These are phyloP conservation scores for Zelopaecilomyces penicillatus DNA, from an alignment of 2,329 filamentous ascomycete species.

Conservation along the genomic window DNA sequence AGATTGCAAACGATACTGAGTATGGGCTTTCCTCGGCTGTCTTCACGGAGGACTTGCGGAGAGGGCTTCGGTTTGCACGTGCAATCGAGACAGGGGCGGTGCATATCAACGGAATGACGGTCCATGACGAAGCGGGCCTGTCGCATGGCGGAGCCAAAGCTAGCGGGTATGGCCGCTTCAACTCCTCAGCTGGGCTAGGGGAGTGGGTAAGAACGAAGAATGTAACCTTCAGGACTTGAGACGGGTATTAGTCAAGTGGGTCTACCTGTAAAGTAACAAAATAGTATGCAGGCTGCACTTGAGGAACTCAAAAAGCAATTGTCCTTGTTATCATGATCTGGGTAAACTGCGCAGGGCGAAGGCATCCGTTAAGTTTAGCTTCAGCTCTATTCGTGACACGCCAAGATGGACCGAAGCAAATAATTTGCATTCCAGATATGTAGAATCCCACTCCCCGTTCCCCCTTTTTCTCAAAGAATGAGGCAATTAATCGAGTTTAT, in stretches of 20 bases:
- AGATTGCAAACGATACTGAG: constrained; percentile 71
- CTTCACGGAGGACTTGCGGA: constrained; percentile 60
- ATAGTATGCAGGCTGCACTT: too few species aligned
- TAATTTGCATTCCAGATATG: too few species aligned
- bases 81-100: constrained; percentile 59
- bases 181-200: constrained; percentile 41
- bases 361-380: too few species aligned
- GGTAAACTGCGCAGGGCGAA: too few species aligned
- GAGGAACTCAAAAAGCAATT: too few species aligned
- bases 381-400: too few species aligned
- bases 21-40: constrained; percentile 66
- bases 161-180: constrained; percentile 57
- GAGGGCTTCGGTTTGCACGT: constrained; percentile 50
- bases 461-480: neutral
- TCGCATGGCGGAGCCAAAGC: constrained; percentile 60
- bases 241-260: too few species aligned
- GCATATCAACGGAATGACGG: constrained; percentile 58
- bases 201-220: constrained; percentile 59
- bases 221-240: constrained; percentile 44
- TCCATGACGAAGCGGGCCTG: constrained; percentile 55
- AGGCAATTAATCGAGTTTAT: neutral
- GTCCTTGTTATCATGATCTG: too few species aligned
- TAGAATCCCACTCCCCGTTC: neutral
- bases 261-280: neutral
- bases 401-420: too few species aligned